A percentile compares a stretch with the other conserved stretches of the same genome.
Evolutionary conservation across 176 grass and related monocot species (phyloP).

Genomic region (Carex parvula): DNA sequence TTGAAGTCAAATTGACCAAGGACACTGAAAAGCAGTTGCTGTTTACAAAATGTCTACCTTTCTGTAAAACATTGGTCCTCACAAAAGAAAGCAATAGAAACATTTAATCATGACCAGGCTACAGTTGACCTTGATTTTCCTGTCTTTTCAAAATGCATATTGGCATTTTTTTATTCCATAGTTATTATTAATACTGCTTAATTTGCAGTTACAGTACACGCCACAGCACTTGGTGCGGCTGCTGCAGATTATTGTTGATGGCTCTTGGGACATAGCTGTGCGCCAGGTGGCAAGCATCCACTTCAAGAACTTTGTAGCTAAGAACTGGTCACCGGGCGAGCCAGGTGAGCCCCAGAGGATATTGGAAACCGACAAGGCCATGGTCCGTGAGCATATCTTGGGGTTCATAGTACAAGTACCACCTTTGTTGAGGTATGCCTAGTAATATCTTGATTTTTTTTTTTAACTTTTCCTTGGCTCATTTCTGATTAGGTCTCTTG

Average conservation of each 20-base stretch:
- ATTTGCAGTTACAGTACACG: conserved; percentile 70
- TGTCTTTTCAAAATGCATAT: neutral
- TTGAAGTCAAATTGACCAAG: too few relatives aligned
- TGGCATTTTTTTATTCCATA: neutral
- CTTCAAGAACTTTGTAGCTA: conserved; percentile 96
- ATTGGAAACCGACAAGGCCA: conserved; percentile 63
- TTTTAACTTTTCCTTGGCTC: neutral
- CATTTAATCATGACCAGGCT: neutral
- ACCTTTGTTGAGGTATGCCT: conserved; percentile 73
- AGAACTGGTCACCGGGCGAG: conserved; percentile 84
- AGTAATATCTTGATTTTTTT: conserved; percentile 14
- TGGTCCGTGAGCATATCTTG: conserved; percentile 82
- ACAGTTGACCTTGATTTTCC: neutral
- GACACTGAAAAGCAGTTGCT: too few relatives aligned
- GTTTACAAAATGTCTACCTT: neutral
- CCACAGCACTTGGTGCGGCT: conserved; percentile 78
- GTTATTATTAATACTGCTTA: conserved; percentile 12
- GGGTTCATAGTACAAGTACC: conserved; percentile 90
- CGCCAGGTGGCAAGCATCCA: conserved; percentile 90
- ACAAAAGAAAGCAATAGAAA: neutral
- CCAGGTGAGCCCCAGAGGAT: conserved; percentile 55
- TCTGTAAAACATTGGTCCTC: neutral
- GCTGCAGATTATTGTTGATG: conserved; percentile 89
- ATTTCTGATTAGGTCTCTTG: conserved; percentile 9
- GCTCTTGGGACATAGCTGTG: conserved; percentile 70